phyloP scores from a whole-genome alignment of 139 green algal genomes.

The Dunaliella sp. region DNA sequence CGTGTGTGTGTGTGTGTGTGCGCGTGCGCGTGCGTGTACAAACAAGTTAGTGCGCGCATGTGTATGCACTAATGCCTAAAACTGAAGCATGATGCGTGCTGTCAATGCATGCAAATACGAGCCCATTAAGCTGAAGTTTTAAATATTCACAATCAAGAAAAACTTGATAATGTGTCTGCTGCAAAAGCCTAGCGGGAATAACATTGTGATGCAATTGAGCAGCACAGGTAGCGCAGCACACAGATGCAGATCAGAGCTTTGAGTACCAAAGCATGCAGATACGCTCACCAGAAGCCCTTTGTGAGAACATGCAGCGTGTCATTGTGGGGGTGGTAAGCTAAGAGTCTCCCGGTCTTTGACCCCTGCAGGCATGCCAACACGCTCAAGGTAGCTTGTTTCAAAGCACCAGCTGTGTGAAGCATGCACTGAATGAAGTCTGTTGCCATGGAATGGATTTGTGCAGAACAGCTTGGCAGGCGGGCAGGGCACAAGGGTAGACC shows the following conservation, averaged over 20 bases:
- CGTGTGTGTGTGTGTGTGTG: no score
- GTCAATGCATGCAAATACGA: no score
- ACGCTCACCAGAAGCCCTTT: conserved; percentile 21
- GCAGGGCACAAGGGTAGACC: not conserved
- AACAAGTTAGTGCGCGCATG: no score
- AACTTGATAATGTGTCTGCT: no score
- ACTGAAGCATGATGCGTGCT: no score
- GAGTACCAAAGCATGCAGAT: not conserved
- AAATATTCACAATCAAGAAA: not conserved
- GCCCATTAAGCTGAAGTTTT: not conserved
- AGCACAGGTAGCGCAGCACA: not conserved
- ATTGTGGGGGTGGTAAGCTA: conserved; percentile 58
- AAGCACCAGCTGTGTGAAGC: no score
- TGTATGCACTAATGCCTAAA: no score
- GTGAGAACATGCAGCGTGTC: conserved; percentile 42
- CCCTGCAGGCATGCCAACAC: conserved; percentile 35
- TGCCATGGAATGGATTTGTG: no score
- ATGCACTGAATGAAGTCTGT: no score
- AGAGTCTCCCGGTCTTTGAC: conserved; percentile 40
- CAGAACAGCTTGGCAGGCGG: no score
- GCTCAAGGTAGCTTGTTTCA: no score
- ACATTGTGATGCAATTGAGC: not conserved
- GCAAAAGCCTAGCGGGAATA: not conserved
- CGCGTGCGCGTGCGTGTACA: no score
- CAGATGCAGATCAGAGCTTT: not conserved